Evolutionary conservation across 1,284 basidiomycete genomes (phyloP).

Genomic region (Violaceomyces palustris): DNA sequence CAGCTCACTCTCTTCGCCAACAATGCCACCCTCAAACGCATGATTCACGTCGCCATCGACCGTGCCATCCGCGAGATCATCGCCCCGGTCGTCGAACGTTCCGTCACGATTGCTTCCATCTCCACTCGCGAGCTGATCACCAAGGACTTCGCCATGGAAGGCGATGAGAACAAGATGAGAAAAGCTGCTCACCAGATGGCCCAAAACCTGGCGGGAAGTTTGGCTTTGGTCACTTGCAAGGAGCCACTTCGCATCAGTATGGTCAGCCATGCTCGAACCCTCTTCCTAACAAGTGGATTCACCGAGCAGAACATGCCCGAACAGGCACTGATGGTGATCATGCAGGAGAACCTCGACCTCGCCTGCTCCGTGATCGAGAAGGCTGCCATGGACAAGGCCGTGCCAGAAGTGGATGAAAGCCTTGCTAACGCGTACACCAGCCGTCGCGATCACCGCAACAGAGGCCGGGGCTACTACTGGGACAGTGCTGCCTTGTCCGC

Average conservation of each 20-base stretch:
- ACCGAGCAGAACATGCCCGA: conserved; percentile 56
- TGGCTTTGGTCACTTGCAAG: conserved; percentile 96
- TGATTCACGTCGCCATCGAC: conserved; percentile 86
- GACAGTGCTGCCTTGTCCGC: conserved; percentile 39
- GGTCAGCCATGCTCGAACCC: conserved; percentile 75
- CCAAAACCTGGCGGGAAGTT: conserved; percentile 89
- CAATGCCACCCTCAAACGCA: conserved; percentile 81
- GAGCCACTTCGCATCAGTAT: conserved; percentile 92
- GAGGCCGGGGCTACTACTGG: conserved; percentile 54
- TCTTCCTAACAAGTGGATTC: conserved; percentile 60
- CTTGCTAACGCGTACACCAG: conserved; percentile 70
- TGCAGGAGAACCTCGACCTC: conserved; percentile 87
- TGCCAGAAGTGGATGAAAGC: conserved; percentile 89
- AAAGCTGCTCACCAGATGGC: conserved; percentile 94
- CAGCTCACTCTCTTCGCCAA: conserved; percentile 63
- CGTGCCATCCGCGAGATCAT: conserved; percentile 96
- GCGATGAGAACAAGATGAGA: conserved; percentile 82
- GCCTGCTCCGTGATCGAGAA: conserved; percentile 94
- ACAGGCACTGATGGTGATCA: conserved; percentile 67
- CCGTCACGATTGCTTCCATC: conserved; percentile 98
- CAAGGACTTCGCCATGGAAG: conserved; percentile 94
- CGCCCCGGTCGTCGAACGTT: conserved; percentile 92
- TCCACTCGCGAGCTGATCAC: conserved; percentile 91
- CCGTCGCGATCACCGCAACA: conserved; percentile 81
- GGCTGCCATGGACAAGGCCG: conserved; percentile 93